Evolutionary conservation across 164 flowering plant species (phyloP).

Genomic region (Berberis thunbergii): DNA sequence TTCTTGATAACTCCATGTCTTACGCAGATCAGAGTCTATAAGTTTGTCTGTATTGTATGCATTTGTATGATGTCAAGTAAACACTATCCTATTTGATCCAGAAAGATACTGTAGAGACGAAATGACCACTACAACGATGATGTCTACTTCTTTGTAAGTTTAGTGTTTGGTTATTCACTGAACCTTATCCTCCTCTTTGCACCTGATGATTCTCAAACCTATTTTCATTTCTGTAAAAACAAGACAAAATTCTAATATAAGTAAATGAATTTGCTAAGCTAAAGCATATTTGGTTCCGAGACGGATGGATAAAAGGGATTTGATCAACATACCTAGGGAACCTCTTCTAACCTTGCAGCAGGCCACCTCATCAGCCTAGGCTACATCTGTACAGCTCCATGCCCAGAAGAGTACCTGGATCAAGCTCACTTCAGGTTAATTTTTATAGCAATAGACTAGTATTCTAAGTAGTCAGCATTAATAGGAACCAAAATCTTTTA

Average conservation of each 20-base stretch:
- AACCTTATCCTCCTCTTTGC: neutral
- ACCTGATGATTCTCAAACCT: neutral
- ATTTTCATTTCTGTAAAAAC: neutral
- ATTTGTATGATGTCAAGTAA: too few species aligned
- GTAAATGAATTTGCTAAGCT: neutral
- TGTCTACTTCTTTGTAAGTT: neutral
- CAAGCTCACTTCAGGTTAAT: neutral
- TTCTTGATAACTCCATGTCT: too few species aligned
- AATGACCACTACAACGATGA: neutral
- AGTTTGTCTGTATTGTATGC: too few species aligned
- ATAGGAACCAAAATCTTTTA: too few species aligned
- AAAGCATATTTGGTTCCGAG: neutral
- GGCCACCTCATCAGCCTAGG: neutral
- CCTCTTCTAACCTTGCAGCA: neutral
- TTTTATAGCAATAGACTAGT: too few species aligned
- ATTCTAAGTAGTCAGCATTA: too few species aligned
- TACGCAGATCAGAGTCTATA: too few species aligned
- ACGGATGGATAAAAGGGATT: neutral
- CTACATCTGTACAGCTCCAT: conserved; percentile 63
- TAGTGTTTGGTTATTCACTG: neutral
- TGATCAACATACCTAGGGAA: neutral
- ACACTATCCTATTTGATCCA: neutral
- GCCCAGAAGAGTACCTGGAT: conserved; percentile 54
- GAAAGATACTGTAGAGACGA: neutral
- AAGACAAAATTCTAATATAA: neutral